A percentile compares a stretch with the other conserved stretches of the same genome.
Conservation (phyloP, 2,329 filamentous ascomycete species). For the Didymella keratinophila region DNA sequence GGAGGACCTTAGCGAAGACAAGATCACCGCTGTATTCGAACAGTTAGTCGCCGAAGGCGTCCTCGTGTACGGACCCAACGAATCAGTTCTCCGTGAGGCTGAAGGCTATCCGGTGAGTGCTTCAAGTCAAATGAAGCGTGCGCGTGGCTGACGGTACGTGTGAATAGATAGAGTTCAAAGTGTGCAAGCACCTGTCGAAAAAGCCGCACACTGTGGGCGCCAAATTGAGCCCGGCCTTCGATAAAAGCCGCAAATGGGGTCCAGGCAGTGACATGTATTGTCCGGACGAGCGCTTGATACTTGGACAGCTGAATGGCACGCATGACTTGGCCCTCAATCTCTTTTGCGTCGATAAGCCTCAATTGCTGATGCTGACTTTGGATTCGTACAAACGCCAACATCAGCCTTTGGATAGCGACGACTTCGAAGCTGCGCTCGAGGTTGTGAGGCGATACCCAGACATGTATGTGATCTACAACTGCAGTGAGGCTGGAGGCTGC, state of each 20-base stretch:
- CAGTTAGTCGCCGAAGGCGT: constrained; percentile 34
- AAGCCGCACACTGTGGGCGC: constrained; percentile 43
- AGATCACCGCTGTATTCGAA: constrained; percentile 34
- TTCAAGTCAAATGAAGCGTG: no score
- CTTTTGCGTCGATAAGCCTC: constrained; percentile 59
- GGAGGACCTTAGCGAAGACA: constrained; percentile 21
- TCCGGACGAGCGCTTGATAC: constrained; percentile 53
- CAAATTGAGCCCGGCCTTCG: constrained; percentile 25
- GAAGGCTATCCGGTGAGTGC: constrained; percentile 40
- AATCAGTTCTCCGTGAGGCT: constrained; percentile 24
- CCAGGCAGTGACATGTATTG: constrained; percentile 55
- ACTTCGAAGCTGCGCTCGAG: constrained; percentile 52
- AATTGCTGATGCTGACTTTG: constrained; percentile 57
- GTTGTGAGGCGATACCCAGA: constrained; percentile 41
- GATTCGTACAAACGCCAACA: constrained; percentile 59
- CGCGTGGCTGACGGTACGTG: constrained; percentile 3
- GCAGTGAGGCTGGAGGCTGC: constrained; percentile 55
- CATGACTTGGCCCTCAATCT: constrained; percentile 60
- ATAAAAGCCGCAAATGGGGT: constrained; percentile 37
- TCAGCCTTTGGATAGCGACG: constrained; percentile 52
- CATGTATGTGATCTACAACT: constrained; percentile 58
- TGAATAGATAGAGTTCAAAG: constrained; percentile 47
- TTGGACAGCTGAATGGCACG: constrained; percentile 52
- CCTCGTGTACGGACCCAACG: constrained; percentile 37
- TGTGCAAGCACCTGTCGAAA: constrained; percentile 39